Evolutionary conservation across 1,284 basidiomycete genomes (phyloP), one percentile per base, ranked within the genome.

Genomic region (Cutaneotrichosporon sp.): DNA sequence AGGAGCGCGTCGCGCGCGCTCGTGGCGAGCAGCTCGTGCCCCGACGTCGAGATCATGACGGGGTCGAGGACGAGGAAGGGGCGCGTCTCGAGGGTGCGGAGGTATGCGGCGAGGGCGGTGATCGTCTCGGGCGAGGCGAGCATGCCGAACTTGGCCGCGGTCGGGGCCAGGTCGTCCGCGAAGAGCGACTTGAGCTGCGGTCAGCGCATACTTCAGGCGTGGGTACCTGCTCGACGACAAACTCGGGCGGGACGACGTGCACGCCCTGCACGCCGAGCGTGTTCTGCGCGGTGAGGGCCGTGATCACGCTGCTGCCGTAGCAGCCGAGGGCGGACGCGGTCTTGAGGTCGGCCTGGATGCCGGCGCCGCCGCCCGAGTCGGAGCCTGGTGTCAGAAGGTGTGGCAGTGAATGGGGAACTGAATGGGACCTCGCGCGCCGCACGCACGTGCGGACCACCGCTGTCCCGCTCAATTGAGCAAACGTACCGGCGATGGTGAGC

Each of bases 91-190:
- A 71, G 54, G 0, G 60, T 16, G 18, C 65, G 50, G 45, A 81
- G 68, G 43, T 71, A 67, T 3, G 63, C 25, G n/a, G 77, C 77
- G n/a, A 84, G 65, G 5, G 77, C 70, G 0, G 54, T 33, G 54
- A 84, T 82, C 36, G 80, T 80, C 13, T 68, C 66, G 2, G 77
- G 70, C 46, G 77, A 76, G 42, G 85, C 84, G n/a, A 84, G 83
- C 93, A 97, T 97, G 16, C 95, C 95, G 0, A 92, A 91, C 80
- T 98, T 98, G 73, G 97, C 86, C 0, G 87, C 90, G 49, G 83
- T 81, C 16, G 93, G 82, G 1, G 86, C 79, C 31, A 92, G 85
- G 72, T 97, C 95, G 11, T 84, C 82, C 9, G 83, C 82, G n/a
- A 92, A 75, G 4, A 97, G 84, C 0, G 87, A 86, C 22, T 78